phyloP scores from a whole-genome alignment of 163 green algal genomes.

The Dunaliella salina region DNA sequence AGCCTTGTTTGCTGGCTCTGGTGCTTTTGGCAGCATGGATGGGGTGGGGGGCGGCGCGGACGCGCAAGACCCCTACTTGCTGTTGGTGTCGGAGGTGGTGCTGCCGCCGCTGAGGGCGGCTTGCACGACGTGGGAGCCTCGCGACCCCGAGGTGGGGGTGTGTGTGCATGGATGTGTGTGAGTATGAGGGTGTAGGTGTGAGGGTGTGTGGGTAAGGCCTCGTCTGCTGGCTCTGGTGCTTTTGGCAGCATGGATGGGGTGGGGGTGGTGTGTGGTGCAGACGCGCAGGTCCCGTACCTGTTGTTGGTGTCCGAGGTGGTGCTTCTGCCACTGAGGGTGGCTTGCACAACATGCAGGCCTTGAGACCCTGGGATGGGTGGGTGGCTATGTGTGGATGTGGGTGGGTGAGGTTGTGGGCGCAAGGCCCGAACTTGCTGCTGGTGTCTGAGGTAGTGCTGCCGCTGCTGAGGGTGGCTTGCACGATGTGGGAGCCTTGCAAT shows the following conservation, averaged over 20 bases:
- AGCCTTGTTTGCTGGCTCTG: background rate
- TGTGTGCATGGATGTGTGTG: conserved; percentile 51
- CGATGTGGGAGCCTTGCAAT: conserved; percentile 78
- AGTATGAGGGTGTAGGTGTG: background rate
- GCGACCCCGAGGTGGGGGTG: conserved; percentile 75
- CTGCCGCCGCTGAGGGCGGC: conserved; percentile 69
- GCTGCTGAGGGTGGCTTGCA: conserved; percentile 57
- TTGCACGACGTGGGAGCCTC: conserved; percentile 77
- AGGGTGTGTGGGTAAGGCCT: background rate
- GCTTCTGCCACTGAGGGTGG: conserved; percentile 67
- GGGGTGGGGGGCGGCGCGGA: background rate
- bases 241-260: background rate
- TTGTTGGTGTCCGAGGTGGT: conserved; percentile 69
- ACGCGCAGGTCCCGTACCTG: conserved; percentile 65
- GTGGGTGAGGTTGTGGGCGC: too few relatives aligned
- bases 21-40: background rate
- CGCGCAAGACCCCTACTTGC: conserved; percentile 65
- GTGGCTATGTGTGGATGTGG: too few relatives aligned
- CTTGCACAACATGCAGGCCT: conserved; percentile 78
- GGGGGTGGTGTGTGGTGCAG: background rate
- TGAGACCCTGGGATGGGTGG: conserved; percentile 61
- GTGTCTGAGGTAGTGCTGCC: conserved; percentile 75
- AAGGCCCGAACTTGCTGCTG: conserved; percentile 71
- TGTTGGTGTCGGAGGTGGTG: conserved; percentile 67
- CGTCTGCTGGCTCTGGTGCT: background rate